Evolutionary conservation across 2,329 filamentous ascomycete genomes (phyloP), one percentile per base, ranked within the genome.

Genomic region (Diplodia sapinea): DNA sequence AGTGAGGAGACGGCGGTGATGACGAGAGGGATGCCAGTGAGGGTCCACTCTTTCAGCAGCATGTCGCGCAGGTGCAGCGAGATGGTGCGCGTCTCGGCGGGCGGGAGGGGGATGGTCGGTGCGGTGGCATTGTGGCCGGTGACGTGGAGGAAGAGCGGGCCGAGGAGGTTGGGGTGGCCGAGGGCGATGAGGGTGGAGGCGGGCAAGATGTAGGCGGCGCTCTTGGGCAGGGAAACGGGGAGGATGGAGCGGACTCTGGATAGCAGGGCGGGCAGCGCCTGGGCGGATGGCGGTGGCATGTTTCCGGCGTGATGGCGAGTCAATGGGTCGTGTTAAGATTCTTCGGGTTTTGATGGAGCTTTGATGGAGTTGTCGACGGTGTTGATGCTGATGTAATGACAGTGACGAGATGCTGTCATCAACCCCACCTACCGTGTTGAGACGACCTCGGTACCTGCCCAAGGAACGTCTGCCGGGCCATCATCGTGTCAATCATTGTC

Each of bases 61-160:
- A 61, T 26, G 47, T 66, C 65, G 54, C 65, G 65, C n/a, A 66
- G 65, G 29, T 66, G 65, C 26, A 66, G 65, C 29, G 65, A 66
- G 29, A 66, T 40, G 31, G 47, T 33, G 12, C 47, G 47, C 43
- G 47, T 26, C 15, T 61, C 54, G 6, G 31, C n/a, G 55, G 55
- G 26, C 40, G 55, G 33, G 38, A 50, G 26, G 6, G 40, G 51
- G 26, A 29, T 15, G 5, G 51, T 15, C 5, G 54, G 20, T 40
- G 31, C 17, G 54, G 40, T 33, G 56, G 26, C 29, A 29, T 63
- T 36, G 56, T 61, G 20, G 56, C 57, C 57, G 36, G 57, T 38
- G 20, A 61, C 52, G 17, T 59, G 38, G 43, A 50, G 43, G 43
- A 66, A 66, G 52, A 66, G 54, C 11, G 54, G 54, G 43, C 65